Conservation (phyloP, 2,329 filamentous ascomycete genomes). For the Nectriaceae sp. region DNA sequence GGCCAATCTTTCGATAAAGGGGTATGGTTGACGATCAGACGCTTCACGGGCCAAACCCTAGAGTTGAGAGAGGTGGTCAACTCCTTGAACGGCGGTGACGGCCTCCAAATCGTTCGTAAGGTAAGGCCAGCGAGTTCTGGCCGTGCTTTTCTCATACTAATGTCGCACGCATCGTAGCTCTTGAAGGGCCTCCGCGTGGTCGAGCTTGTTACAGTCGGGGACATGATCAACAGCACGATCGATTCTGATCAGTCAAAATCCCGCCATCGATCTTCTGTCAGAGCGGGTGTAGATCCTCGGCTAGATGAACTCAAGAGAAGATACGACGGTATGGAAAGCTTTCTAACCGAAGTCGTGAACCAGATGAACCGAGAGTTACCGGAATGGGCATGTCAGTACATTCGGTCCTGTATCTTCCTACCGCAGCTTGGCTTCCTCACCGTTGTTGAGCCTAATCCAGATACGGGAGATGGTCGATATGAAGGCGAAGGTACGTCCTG, state of each 20-base stretch:
- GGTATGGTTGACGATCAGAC: constrained; percentile 70
- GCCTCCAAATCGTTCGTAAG: constrained; percentile 21
- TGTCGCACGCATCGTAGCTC: constrained; percentile 46
- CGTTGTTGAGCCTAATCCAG: constrained; percentile 58
- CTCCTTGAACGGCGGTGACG: constrained; percentile 19
- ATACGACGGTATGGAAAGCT: constrained; percentile 75
- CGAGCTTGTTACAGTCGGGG: constrained; percentile 66
- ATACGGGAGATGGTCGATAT: constrained; percentile 61
- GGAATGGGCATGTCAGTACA: constrained; percentile 51
- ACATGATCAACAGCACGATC: constrained; percentile 70
- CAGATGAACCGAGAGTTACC: constrained; percentile 67
- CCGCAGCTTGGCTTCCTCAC: constrained; percentile 91
- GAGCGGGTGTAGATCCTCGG: constrained; percentile 67
- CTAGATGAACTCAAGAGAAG: constrained; percentile 77
- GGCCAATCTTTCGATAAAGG: constrained; percentile 60
- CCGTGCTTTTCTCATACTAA: constrained; percentile 6
- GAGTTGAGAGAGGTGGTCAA: constrained; percentile 65
- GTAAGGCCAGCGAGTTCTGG: constrained; percentile 42
- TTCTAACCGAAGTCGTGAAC: constrained; percentile 69
- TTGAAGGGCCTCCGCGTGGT: constrained; percentile 58
- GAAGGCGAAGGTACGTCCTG: constrained; percentile 57
- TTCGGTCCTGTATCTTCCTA: constrained; percentile 82
- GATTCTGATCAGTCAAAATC: constrained; percentile 78
- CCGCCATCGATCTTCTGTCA: constrained; percentile 72
- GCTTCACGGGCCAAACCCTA: constrained; percentile 72